Evolutionary conservation across 129 eudicot species (phyloP).

Genomic region (Lactuca sativa): DNA sequence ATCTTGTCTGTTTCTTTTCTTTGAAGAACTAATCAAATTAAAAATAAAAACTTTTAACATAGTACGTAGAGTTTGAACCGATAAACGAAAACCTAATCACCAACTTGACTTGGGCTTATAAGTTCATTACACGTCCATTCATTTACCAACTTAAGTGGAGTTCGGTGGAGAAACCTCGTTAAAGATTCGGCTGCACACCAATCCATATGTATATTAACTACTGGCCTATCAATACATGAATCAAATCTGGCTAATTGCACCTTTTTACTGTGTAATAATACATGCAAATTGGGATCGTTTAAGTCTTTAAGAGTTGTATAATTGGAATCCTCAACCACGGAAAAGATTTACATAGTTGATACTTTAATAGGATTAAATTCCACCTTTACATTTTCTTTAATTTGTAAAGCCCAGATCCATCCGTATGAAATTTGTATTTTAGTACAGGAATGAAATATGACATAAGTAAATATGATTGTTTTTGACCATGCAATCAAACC

Average conservation of each 20-base stretch:
- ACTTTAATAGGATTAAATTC: constrained; percentile 12
- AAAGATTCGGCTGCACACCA: constrained; percentile 35
- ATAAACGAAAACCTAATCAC: constrained; percentile 7
- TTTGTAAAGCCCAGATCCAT: constrained; percentile 15
- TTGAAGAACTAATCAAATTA: not conserved
- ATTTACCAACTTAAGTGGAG: constrained; percentile 22
- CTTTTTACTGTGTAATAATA: not conserved
- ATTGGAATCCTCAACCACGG: not conserved
- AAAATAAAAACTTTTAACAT: not conserved
- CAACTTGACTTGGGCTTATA: constrained; percentile 21
- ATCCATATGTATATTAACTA: constrained; percentile 1
- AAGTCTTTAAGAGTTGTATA: not conserved
- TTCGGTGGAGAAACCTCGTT: constrained; percentile 11
- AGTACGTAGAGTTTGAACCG: not conserved
- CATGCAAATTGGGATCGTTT: not conserved
- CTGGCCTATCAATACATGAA: not conserved
- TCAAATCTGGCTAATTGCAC: not conserved
- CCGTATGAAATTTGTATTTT: constrained; percentile 23
- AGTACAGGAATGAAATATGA: constrained; percentile 23
- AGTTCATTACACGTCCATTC: constrained; percentile 26
- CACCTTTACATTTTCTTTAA: constrained; percentile 3
- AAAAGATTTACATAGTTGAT: not conserved
- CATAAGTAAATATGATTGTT: constrained; percentile 32
- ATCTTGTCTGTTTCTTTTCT: not conserved
- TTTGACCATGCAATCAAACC: constrained; percentile 43